A percentile compares a stretch with the other conserved stretches of the same genome.
Evolutionary conservation across 2,329 filamentous ascomycete species (phyloP).

Genomic region (Nemania sp.): DNA sequence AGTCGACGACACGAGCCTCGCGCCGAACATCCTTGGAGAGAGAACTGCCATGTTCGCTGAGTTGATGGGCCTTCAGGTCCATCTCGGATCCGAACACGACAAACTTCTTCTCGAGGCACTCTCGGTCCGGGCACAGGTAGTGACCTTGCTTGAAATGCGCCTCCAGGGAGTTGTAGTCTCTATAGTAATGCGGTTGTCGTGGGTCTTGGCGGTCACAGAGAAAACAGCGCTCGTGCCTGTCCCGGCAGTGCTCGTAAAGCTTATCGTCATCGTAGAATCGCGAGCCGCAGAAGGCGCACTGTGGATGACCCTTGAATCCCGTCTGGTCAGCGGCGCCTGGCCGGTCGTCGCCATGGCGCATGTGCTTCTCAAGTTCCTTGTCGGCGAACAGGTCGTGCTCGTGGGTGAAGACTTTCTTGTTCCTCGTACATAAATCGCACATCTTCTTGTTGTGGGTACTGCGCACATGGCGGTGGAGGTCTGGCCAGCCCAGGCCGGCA

Average conservation of each 20-base stretch:
- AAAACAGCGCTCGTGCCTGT: conserved; percentile 93
- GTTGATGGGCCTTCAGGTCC: conserved; percentile 90
- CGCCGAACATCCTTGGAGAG: conserved; percentile 81
- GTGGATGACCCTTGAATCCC: conserved; percentile 92
- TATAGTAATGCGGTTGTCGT: conserved; percentile 84
- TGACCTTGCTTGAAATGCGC: conserved; percentile 87
- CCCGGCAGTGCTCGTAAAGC: conserved; percentile 88
- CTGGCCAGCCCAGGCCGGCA: conserved; percentile 74
- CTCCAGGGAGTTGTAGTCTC: conserved; percentile 85
- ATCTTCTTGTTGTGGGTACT: conserved; percentile 76
- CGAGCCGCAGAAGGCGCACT: conserved; percentile 89
- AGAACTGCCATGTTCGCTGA: conserved; percentile 78
- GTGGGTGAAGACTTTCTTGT: conserved; percentile 98
- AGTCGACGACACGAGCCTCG: conserved; percentile 83
- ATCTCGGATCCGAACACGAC: conserved; percentile 95
- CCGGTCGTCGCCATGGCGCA: conserved; percentile 87
- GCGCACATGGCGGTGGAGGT: conserved; percentile 81
- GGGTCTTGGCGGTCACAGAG: conserved; percentile 78
- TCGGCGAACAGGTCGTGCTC: conserved; percentile 91
- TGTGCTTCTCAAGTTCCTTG: conserved; percentile 81
- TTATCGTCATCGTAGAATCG: conserved; percentile 97
- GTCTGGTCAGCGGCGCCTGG: conserved; percentile 90
- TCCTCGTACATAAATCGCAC: conserved; percentile 62
- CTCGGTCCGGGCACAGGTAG: conserved; percentile 79
- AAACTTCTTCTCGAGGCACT: conserved; percentile 96